Evolutionary conservation across 805 yeast genomes (phyloP).

Genomic region (Kluyveromyces siamensis): DNA sequence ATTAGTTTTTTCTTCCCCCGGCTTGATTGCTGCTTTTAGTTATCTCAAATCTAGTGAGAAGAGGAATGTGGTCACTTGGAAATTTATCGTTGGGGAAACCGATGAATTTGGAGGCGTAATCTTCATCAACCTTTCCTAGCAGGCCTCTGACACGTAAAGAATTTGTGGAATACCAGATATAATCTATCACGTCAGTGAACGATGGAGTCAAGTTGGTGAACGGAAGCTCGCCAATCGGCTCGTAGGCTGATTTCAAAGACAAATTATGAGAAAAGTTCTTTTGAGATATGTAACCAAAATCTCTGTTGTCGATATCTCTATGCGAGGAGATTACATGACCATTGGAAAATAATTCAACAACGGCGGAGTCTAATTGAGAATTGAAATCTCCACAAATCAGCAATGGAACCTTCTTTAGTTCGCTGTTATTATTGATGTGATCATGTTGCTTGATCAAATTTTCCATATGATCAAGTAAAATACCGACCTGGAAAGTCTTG

Average conservation of each 20-base stretch:
- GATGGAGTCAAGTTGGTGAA: slow-evolving; percentile 92
- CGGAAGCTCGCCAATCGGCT: slow-evolving; percentile 78
- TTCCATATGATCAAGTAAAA: slow-evolving; percentile 81
- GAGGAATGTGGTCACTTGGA: slow-evolving; percentile 93
- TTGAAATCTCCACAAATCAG: slow-evolving; percentile 94
- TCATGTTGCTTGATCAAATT: slow-evolving; percentile 41
- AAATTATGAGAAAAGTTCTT: slow-evolving; percentile 80
- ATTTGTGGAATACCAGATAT: slow-evolving; percentile 86
- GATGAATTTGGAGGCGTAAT: slow-evolving; percentile 64
- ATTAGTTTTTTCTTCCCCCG: slow-evolving; percentile 22
- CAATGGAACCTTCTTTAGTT: slow-evolving; percentile 57
- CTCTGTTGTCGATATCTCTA: slow-evolving; percentile 73
- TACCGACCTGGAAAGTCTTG: slow-evolving; percentile 90
- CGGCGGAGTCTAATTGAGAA: slow-evolving; percentile 81
- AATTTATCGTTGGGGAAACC: slow-evolving; percentile 92
- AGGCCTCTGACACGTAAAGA: slow-evolving; percentile 77
- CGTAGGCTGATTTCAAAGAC: slow-evolving; percentile 77
- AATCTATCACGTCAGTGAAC: slow-evolving; percentile 89
- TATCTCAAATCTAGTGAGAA: slow-evolving; percentile 69
- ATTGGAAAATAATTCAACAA: slow-evolving; percentile 76
- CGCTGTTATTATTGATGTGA: slow-evolving; percentile 39
- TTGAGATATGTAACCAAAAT: slow-evolving; percentile 84
- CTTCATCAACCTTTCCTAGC: slow-evolving; percentile 73
- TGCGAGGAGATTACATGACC: slow-evolving; percentile 68
- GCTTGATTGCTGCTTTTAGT: slow-evolving; percentile 33